Base-by-base conservation (phyloP, 2,329 filamentous ascomycete species). In the Colletotrichum endophyticum region DNA sequence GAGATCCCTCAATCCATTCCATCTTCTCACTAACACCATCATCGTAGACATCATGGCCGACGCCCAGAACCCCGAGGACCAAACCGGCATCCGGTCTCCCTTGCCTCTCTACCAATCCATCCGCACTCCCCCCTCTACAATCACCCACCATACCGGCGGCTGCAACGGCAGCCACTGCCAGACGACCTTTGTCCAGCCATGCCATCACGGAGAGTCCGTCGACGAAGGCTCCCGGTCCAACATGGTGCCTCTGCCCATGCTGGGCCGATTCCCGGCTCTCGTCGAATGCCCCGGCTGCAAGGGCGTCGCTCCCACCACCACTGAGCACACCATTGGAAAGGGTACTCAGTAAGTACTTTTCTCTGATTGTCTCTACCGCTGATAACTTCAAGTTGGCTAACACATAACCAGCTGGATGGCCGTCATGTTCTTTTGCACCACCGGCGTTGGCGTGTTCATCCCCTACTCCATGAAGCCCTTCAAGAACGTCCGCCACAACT, bases 281-380 rank as follows among this genome's bases (percentile, higher is more conserved):
- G 66, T 74, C 19, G 70, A 78, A 39, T 77, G 76, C 28, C 76
- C 76, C 8, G 74, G 34, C 12, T 78, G 76, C 66, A 59, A 67
- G 28, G 61, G 68, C 8, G 63, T 77, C 34, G 30, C 61, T 19
- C 66, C 70, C 16, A 77, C 76, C 11, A 62, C 27, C 15, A 74
- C 63, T 1, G 62, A 76, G 22, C 70, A 78, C n/a, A 64, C 28
- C 16, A 30, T 64, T 13, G 76, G 74, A 15, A 78, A 78, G 67
- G 76, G 76, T 12, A 68, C 76, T 5, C 76, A 78, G 76, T 78
- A 70, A 28, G 70, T 71, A 8, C 1, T 11, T 56, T 9, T 15
- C 6, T n/a, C 15, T 11, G 15, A 2, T 11, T 15, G 8, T 53
- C 2, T 4, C 5, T 27, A 19, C 8, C 1, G 16, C 25, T 25